Conservation (phyloP, 2,329 filamentous ascomycete species). For the Didymella segeticola region DNA sequence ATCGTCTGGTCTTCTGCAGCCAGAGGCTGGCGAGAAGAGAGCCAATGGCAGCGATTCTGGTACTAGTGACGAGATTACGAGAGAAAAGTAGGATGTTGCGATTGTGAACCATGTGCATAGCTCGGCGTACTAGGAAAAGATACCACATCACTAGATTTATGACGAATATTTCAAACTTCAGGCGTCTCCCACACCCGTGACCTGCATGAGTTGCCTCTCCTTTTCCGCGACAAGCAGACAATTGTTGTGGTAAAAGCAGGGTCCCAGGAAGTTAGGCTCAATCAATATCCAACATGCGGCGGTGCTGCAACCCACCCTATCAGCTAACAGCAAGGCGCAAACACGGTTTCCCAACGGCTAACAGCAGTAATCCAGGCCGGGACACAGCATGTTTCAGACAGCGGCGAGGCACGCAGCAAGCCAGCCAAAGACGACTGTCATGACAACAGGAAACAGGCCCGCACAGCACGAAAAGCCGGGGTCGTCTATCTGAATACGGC, state of each 20-base stretch:
- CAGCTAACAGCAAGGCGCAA: conserved; percentile 7
- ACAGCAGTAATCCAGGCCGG: conserved; percentile 13
- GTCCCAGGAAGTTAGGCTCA: not conserved
- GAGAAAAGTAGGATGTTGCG: conserved; percentile 6
- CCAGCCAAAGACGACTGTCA: conserved; percentile 4
- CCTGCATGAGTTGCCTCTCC: not conserved
- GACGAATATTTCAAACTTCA: not conserved
- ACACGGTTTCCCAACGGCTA: conserved; percentile 19
- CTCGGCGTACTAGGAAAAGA: conserved; percentile 11
- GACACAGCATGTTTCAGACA: conserved; percentile 14
- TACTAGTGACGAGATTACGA: conserved; percentile 14
- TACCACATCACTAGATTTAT: conserved; percentile 17
- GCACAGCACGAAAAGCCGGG: conserved; percentile 2
- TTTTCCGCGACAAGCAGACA: not conserved
- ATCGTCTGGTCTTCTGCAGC: conserved; percentile 16
- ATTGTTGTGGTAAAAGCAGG: not conserved
- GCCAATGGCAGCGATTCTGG: conserved; percentile 19
- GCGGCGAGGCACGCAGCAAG: conserved; percentile 4
- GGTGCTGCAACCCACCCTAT: conserved; percentile 6
- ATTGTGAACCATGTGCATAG: not conserved
- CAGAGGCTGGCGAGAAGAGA: conserved; percentile 23
- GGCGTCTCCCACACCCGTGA: not conserved
- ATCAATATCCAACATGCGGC: conserved; percentile 13
- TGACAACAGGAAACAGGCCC: conserved; percentile 7
- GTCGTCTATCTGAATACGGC: conserved; percentile 1